Evolutionary conservation across 2,329 filamentous ascomycete species (phyloP).

Genomic region (Rachicladosporium sp.): DNA sequence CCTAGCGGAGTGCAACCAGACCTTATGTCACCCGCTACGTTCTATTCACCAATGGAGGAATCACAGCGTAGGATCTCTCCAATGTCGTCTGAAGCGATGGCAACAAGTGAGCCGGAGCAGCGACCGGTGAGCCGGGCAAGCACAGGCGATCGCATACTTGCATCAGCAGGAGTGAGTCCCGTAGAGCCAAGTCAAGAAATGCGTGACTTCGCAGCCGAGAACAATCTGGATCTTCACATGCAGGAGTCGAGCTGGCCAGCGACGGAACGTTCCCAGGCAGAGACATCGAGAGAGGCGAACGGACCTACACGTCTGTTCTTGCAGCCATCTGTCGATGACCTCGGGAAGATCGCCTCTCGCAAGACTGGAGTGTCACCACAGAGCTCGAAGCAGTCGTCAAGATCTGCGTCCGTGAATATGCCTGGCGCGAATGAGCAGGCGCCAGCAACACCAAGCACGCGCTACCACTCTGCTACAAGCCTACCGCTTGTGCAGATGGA

Average conservation of each 20-base stretch:
- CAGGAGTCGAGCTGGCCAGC: slow-evolving; percentile 15
- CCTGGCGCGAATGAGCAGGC: too few species aligned
- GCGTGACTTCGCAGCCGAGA: slow-evolving; percentile 15
- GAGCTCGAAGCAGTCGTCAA: slow-evolving; percentile 1
- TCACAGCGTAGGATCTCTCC: neutral
- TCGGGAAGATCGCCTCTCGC: too few species aligned
- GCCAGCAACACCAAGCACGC: neutral
- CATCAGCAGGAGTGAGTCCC: slow-evolving; percentile 4
- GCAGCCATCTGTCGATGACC: too few species aligned
- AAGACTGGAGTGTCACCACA: slow-evolving; percentile 4
- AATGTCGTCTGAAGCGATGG: slow-evolving; percentile 8
- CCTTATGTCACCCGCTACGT: neutral
- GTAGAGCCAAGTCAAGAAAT: slow-evolving; percentile 9
- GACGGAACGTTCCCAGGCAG: slow-evolving; percentile 17
- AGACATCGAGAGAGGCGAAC: slow-evolving; percentile 17
- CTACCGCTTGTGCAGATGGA: slow-evolving; percentile 34
- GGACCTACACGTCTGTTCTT: neutral
- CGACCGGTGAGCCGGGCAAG: slow-evolving; percentile 17
- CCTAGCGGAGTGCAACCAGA: neutral
- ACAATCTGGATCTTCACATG: slow-evolving; percentile 12
- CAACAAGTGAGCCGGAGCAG: slow-evolving; percentile 18
- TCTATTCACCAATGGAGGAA: neutral
- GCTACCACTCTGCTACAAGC: slow-evolving; percentile 11
- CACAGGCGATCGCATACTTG: slow-evolving; percentile 20
- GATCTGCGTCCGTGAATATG: slow-evolving; percentile 4